Percentiles rank a stretch among this genome's conserved stretches.
Evolutionary conservation across 192 early-diverging fungal species (phyloP).

Genomic region (Physocladia obscura): DNA sequence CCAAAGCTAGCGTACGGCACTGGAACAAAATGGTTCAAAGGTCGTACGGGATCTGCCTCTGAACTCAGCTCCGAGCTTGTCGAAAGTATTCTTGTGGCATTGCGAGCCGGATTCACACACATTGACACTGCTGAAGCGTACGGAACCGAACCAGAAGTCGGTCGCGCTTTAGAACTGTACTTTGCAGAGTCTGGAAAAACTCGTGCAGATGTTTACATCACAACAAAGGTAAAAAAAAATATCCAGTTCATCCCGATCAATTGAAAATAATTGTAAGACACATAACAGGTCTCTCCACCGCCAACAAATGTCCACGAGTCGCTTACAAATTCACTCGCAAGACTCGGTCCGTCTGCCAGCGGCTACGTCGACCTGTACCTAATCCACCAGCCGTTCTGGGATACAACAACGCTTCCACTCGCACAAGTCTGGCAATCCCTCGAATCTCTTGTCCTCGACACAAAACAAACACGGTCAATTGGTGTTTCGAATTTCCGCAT

Average conservation of each 20-base stretch:
- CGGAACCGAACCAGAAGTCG: constrained; percentile 64
- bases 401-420: constrained; percentile 31
- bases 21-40: constrained; percentile 29
- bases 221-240: constrained; percentile 42
- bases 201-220: constrained; percentile 54
- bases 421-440: constrained; percentile 72
- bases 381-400: constrained; percentile 72
- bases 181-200: constrained; percentile 39
- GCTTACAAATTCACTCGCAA: constrained; percentile 45
- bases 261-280: too few species aligned
- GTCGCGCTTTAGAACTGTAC: constrained; percentile 23
- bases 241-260: too few species aligned
- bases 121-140: constrained; percentile 64
- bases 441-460: constrained; percentile 62
- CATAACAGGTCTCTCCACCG: constrained; percentile 4
- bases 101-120: constrained; percentile 41
- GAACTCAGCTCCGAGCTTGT: constrained; percentile 26
- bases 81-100: constrained; percentile 9
- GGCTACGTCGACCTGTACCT: constrained; percentile 78
- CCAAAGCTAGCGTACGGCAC: constrained; percentile 37
- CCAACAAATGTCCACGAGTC: not conserved
- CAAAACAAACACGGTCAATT: constrained; percentile 70
- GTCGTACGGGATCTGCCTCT: not conserved
- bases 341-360: constrained; percentile 57
- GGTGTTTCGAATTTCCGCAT: constrained; percentile 79